phyloP scores from a whole-genome alignment of 192 early-diverging fungal genomes.

The Coemansia sp. region DNA sequence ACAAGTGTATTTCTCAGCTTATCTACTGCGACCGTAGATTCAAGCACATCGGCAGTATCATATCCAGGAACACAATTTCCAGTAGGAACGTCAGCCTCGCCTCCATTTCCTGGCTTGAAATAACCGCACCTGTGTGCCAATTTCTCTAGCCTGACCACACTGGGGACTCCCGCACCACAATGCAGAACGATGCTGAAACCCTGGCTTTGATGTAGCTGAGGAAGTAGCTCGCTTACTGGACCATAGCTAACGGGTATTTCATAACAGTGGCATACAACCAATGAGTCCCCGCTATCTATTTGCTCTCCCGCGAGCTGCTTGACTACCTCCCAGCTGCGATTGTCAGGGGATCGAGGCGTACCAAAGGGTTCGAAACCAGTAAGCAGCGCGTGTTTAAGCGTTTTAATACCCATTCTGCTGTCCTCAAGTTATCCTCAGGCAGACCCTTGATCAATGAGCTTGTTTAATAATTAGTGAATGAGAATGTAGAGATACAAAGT shows the following conservation, averaged over 20 bases:
- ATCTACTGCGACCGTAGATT: conserved; percentile 45
- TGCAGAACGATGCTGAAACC: conserved; percentile 57
- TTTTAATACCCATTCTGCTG: conserved; percentile 8
- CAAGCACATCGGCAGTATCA: conserved; percentile 22
- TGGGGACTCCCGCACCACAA: conserved; percentile 55
- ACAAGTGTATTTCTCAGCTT: conserved; percentile 33
- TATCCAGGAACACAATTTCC: conserved; percentile 39
- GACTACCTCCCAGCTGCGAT: conserved; percentile 55
- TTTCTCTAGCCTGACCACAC: conserved; percentile 49
- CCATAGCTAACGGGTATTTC: conserved; percentile 63
- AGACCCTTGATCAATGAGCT: too few relatives aligned
- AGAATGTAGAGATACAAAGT: too few relatives aligned
- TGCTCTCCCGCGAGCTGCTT: conserved; percentile 25
- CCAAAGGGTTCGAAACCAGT: conserved; percentile 60
- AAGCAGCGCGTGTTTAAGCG: conserved; percentile 32
- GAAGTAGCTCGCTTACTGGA: conserved; percentile 48
- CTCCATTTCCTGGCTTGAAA: conserved; percentile 50
- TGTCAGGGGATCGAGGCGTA: conserved; percentile 32
- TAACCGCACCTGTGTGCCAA: conserved; percentile 58
- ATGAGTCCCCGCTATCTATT: conserved; percentile 4
- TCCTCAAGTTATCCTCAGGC: too few relatives aligned
- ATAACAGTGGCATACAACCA: conserved; percentile 37
- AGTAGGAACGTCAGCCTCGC: conserved; percentile 31
- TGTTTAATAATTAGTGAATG: too few relatives aligned
- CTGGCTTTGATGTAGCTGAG: conserved; percentile 39